These are phyloP conservation scores for Triangularia verruculosa DNA, from an alignment of 2,329 filamentous ascomycete species.

Conservation along the genomic window DNA sequence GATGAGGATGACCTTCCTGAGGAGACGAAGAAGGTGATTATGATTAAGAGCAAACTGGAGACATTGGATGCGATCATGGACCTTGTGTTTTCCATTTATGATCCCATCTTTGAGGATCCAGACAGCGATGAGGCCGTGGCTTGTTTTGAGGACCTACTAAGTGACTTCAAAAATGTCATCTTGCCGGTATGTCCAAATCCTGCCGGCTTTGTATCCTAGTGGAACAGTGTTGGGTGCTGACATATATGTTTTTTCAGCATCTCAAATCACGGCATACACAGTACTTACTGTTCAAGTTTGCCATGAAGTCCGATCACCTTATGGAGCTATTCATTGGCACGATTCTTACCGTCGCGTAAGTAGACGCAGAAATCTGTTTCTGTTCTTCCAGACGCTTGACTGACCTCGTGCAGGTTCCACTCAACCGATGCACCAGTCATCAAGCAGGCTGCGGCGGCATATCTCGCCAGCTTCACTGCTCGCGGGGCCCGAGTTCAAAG, in stretches of 20 bases:
- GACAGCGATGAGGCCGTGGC: constrained; percentile 66
- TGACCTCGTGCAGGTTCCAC: constrained; percentile 44
- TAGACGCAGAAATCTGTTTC: background rate
- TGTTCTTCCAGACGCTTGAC: background rate
- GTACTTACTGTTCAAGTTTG: constrained; percentile 94
- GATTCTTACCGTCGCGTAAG: constrained; percentile 65
- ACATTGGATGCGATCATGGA: constrained; percentile 92
- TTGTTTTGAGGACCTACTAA: constrained; percentile 74
- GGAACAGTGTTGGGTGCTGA: constrained; percentile 1
- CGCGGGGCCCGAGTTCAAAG: constrained; percentile 78
- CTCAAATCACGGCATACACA: constrained; percentile 81
- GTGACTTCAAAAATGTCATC: constrained; percentile 83
- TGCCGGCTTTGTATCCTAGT: background rate
- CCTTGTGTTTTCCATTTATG: constrained; percentile 80
- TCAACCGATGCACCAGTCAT: constrained; percentile 67
- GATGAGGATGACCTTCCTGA: constrained; percentile 67
- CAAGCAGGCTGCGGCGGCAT: constrained; percentile 83
- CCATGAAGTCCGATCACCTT: constrained; percentile 73
- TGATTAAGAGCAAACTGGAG: constrained; percentile 75
- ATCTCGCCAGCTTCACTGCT: constrained; percentile 88
- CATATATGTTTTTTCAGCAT: constrained; percentile 12
- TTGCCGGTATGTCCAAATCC: constrained; percentile 56
- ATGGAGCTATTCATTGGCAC: constrained; percentile 80
- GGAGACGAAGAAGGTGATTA: constrained; percentile 61
- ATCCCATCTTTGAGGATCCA: constrained; percentile 66